phyloP scores from a whole-genome alignment of 140 eudicot genomes.

The Senecio squalidus region DNA sequence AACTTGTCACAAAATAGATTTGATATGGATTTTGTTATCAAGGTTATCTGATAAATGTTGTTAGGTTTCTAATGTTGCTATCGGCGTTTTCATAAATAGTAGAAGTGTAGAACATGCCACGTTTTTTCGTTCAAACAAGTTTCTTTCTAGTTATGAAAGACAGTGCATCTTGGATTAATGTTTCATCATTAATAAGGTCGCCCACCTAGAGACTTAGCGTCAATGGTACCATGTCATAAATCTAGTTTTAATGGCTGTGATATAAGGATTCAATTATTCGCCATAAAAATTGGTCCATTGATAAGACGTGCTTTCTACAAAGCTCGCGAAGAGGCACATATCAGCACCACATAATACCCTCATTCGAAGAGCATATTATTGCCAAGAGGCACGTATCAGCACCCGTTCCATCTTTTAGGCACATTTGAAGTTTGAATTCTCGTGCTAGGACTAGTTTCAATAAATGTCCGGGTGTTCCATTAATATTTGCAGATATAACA shows the following conservation, averaged over 20 bases:
- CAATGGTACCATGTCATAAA: not conserved
- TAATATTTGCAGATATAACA: not conserved
- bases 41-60: no score
- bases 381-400: slow-evolving; percentile 3
- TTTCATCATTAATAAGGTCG: not conserved
- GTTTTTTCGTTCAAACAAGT: not conserved
- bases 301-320: not conserved
- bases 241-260: not conserved
- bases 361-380: slow-evolving; percentile 4
- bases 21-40: no score
- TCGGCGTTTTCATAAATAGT: no score
- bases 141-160: not conserved
- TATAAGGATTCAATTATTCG: not conserved
- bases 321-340: slow-evolving; percentile 19
- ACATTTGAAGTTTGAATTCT: not conserved
- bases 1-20: no score
- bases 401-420: slow-evolving; percentile 1
- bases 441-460: not conserved
- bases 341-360: slow-evolving; percentile 7
- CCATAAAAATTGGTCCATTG: not conserved
- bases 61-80: no score
- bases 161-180: not conserved
- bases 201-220: not conserved
- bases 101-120: no score
- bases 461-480: not conserved